phyloP scores from a whole-genome alignment of 106 monocot species.

The Dendrobium nobile region DNA sequence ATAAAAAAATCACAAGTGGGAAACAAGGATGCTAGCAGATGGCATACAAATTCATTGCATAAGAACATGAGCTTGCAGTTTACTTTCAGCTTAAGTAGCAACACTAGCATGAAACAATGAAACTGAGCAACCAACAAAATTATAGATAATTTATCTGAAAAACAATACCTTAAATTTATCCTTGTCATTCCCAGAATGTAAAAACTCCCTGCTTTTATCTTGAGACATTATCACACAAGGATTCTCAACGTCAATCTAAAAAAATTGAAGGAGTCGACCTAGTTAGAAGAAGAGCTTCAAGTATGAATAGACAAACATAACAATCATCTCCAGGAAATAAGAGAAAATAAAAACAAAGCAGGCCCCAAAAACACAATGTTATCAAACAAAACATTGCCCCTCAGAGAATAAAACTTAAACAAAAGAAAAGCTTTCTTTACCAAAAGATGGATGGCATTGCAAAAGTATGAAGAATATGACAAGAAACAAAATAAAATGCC shows the following conservation, averaged over 20 bases:
- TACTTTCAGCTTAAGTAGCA: not conserved
- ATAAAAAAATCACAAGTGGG: not conserved
- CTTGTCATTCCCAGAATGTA: constrained; percentile 96
- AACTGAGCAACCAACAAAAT: not conserved
- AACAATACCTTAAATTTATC: constrained; percentile 89
- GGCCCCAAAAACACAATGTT: not conserved
- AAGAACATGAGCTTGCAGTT: not conserved
- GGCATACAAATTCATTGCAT: not conserved
- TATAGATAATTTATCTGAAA: not conserved
- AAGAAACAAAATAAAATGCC: not conserved
- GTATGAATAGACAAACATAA: not conserved
- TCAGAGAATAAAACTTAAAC: not conserved
- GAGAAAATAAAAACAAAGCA: not conserved
- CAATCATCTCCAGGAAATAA: not conserved
- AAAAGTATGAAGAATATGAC: not conserved
- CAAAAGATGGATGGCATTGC: not conserved
- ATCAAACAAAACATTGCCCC: not conserved
- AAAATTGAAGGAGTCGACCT: constrained; percentile 6
- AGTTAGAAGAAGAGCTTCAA: constrained; percentile 4
- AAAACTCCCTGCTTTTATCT: constrained; percentile 98
- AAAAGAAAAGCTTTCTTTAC: not conserved
- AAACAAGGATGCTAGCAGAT: not conserved
- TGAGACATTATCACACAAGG: constrained; percentile 99
- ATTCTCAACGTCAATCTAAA: constrained; percentile 98
- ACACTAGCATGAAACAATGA: not conserved